Evolutionary conservation across 306 rosid species (phyloP).

Genomic region (Quercus dentata): DNA sequence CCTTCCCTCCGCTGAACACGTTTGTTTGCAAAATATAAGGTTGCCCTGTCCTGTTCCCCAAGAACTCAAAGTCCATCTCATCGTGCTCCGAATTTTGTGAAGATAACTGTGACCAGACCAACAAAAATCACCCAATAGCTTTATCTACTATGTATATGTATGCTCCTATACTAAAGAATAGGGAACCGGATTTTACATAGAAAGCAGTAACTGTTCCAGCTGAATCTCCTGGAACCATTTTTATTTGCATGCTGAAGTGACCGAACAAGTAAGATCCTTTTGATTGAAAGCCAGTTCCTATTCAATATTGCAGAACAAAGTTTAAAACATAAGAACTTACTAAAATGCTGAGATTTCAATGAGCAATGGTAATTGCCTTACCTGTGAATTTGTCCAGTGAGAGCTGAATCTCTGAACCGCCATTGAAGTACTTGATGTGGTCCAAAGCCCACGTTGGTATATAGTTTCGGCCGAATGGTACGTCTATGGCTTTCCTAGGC

Average conservation of each 20-base stretch:
- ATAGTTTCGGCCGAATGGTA: slow-evolving; percentile 64
- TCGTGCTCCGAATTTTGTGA: slow-evolving; percentile 80
- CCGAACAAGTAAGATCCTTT: slow-evolving; percentile 85
- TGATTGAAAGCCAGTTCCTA: slow-evolving; percentile 85
- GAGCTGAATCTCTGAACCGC: slow-evolving; percentile 66
- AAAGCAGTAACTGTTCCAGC: slow-evolving; percentile 92
- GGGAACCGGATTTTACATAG: slow-evolving; percentile 37
- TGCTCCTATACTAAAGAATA: no score
- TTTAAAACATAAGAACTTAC: background rate
- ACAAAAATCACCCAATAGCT: background rate
- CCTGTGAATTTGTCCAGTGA: slow-evolving; percentile 79
- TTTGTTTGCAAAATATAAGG: slow-evolving; percentile 82
- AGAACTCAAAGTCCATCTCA: slow-evolving; percentile 92
- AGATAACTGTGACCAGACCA: slow-evolving; percentile 47
- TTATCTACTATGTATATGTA: no score
- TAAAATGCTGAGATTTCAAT: no score
- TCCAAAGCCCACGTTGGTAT: slow-evolving; percentile 83
- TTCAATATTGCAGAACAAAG: background rate
- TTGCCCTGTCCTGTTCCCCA: slow-evolving; percentile 92
- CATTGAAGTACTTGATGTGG: slow-evolving; percentile 74
- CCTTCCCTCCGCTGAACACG: slow-evolving; percentile 15
- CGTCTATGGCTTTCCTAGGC: slow-evolving; percentile 45
- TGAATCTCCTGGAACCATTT: slow-evolving; percentile 75
- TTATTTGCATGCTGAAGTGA: slow-evolving; percentile 78
- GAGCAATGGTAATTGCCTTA: background rate